A percentile compares a stretch with the other conserved stretches of the same genome.
Evolutionary conservation across 257 asterid genomes (phyloP).

Genomic region (Rauvolfia tetraphylla): DNA sequence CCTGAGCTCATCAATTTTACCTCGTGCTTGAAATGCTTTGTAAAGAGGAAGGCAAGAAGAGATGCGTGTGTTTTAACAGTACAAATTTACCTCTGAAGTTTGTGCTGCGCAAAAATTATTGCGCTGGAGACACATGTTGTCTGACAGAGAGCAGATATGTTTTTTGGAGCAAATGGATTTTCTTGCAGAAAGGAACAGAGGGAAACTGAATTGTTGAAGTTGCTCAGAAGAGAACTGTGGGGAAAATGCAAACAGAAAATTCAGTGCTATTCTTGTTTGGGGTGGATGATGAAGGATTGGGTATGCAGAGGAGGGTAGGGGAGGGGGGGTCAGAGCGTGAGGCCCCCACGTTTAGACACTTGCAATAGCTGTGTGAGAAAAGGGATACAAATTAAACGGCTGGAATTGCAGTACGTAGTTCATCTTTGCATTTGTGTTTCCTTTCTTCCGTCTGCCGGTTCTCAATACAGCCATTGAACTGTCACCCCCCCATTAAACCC

Average conservation of each 20-base stretch:
- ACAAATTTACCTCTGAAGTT: slow-evolving; percentile 6
- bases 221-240: slow-evolving; percentile 29
- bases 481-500: slow-evolving; percentile 44
- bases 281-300: slow-evolving; percentile 29
- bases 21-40: slow-evolving; percentile 2
- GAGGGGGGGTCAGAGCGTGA: slow-evolving; percentile 20
- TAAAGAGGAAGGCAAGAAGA: slow-evolving; percentile 8
- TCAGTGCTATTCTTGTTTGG: slow-evolving; percentile 38
- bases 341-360: slow-evolving; percentile 67
- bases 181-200: slow-evolving; percentile 21
- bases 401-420: slow-evolving; percentile 57
- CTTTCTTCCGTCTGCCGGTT: slow-evolving; percentile 64
- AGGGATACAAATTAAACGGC: slow-evolving; percentile 67
- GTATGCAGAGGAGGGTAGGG: slow-evolving; percentile 8
- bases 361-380: slow-evolving; percentile 41
- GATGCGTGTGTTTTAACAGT: neutral
- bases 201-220: slow-evolving; percentile 26
- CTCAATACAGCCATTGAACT: slow-evolving; percentile 48
- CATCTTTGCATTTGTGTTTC: slow-evolving; percentile 43
- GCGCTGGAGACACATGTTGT: slow-evolving; percentile 36
- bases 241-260: slow-evolving; percentile 26
- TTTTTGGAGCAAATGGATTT: slow-evolving; percentile 12
- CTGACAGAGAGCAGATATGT: slow-evolving; percentile 27
- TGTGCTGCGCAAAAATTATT: slow-evolving; percentile 19
- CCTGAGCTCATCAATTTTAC: neutral